These are phyloP conservation scores for Cyclotella atomus DNA, from an alignment of 108 stramenopile genomes.

Conservation along the genomic window DNA sequence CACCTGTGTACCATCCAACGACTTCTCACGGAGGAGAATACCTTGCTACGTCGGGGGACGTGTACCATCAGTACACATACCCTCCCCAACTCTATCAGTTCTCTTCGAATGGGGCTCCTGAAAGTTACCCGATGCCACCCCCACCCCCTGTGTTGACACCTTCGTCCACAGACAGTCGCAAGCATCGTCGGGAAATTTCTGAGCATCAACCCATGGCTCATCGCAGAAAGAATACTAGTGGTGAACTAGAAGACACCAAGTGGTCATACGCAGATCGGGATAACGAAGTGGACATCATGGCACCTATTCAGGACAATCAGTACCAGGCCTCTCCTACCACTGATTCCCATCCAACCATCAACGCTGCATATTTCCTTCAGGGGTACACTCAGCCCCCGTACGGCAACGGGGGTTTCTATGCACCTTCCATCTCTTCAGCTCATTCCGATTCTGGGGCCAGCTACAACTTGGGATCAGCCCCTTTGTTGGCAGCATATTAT, in stretches of 20 bases:
- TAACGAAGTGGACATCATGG: background rate
- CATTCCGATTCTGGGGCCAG: constrained; percentile 1
- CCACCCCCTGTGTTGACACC: background rate
- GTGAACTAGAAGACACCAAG: background rate
- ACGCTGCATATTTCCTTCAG: background rate
- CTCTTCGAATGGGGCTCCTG: background rate
- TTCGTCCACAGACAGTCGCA: constrained; percentile 1
- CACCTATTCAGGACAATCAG: constrained; percentile 3
- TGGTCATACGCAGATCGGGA: constrained; percentile 1
- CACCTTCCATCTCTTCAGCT: background rate
- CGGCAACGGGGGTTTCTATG: background rate
- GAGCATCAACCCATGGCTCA: constrained; percentile 7
- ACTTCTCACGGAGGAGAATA: background rate
- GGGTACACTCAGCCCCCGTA: background rate
- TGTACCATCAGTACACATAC: background rate
- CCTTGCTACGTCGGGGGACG: background rate
- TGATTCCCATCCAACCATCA: background rate
- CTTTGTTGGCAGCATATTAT: background rate
- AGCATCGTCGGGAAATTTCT: background rate
- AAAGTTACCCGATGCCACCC: background rate
- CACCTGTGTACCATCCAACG: background rate
- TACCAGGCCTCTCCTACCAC: background rate
- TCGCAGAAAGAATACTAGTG: constrained; percentile 1
- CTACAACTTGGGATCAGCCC: constrained; percentile 1
- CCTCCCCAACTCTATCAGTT: background rate